These are phyloP conservation scores for Rhizophagus clarus DNA, from an alignment of 192 early-diverging fungal species.

Conservation along the genomic window DNA sequence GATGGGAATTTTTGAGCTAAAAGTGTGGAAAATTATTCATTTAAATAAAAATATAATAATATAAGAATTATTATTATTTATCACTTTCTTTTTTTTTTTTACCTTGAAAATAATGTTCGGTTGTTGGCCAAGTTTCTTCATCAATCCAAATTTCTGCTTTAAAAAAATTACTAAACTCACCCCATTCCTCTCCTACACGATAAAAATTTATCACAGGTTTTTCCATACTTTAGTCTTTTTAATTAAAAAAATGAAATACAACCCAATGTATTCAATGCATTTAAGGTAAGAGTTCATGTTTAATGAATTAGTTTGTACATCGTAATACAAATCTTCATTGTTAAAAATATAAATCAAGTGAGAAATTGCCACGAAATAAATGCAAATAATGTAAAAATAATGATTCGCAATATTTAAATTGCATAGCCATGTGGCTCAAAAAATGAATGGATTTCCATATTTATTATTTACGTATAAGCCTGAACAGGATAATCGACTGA, in stretches of 20 bases:
- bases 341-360: too few relatives aligned
- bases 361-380: too few relatives aligned
- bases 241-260: too few relatives aligned
- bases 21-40: too few relatives aligned
- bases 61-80: too few relatives aligned
- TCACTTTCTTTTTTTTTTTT: constrained; percentile 16
- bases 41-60: too few relatives aligned
- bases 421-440: not conserved
- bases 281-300: too few relatives aligned
- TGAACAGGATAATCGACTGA: not conserved
- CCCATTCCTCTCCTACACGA: constrained; percentile 30
- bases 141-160: constrained; percentile 36
- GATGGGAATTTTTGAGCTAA: constrained; percentile 22
- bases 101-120: constrained; percentile 49
- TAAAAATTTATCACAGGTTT: constrained; percentile 31
- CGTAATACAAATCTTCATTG: too few relatives aligned
- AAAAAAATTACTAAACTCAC: constrained; percentile 48
- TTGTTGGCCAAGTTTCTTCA: constrained; percentile 38
- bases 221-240: too few relatives aligned
- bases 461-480: not conserved
- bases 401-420: not conserved
- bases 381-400: too few relatives aligned
- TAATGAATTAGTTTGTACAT: too few relatives aligned
- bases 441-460: not conserved
- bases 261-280: too few relatives aligned